A percentile compares a stretch with the other conserved stretches of the same genome.
phyloP scores from a whole-genome alignment of 495 filamentous ascomycete species.

The Penicillium taxi region DNA sequence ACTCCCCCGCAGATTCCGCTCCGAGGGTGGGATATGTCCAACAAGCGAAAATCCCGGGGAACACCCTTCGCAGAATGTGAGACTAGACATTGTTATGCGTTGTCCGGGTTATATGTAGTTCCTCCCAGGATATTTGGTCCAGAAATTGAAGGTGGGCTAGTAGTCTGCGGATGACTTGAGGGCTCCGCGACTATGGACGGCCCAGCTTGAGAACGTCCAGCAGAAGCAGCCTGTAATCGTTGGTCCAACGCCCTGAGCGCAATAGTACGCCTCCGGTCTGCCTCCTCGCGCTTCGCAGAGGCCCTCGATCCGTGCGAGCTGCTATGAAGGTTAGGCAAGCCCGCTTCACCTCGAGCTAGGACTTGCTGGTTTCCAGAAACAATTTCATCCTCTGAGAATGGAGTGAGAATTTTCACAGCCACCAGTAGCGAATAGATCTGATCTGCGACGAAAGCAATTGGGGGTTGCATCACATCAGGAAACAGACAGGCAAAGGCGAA shows the following conservation, averaged over 20 bases:
- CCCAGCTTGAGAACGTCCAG: constrained; percentile 28
- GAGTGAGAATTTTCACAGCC: constrained; percentile 64
- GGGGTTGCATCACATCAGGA: constrained; percentile 74
- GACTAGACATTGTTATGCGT: constrained; percentile 32
- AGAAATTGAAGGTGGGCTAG: constrained; percentile 23
- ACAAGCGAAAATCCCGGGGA: constrained; percentile 2
- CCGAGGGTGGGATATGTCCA: constrained; percentile 14
- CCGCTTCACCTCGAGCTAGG: constrained; percentile 58
- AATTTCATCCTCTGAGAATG: constrained; percentile 80
- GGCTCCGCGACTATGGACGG: constrained; percentile 28
- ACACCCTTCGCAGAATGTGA: no score
- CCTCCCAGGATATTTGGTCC: constrained; percentile 53
- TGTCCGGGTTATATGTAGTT: constrained; percentile 60
- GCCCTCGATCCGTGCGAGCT: constrained; percentile 31
- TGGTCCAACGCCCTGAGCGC: constrained; percentile 90
- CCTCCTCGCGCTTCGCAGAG: constrained; percentile 76
- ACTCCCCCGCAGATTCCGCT: no score
- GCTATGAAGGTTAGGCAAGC: constrained; percentile 54
- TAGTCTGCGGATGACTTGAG: constrained; percentile 30
- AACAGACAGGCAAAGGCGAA: constrained; percentile 95
- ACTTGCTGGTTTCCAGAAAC: constrained; percentile 70
- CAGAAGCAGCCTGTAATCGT: constrained; percentile 74
- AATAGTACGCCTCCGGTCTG: constrained; percentile 79
- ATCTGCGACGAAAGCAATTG: constrained; percentile 64
- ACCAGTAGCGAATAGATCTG: constrained; percentile 69